phyloP scores from a whole-genome alignment of 768 basidiomycete genomes.

The Phylloporus scabripes region DNA sequence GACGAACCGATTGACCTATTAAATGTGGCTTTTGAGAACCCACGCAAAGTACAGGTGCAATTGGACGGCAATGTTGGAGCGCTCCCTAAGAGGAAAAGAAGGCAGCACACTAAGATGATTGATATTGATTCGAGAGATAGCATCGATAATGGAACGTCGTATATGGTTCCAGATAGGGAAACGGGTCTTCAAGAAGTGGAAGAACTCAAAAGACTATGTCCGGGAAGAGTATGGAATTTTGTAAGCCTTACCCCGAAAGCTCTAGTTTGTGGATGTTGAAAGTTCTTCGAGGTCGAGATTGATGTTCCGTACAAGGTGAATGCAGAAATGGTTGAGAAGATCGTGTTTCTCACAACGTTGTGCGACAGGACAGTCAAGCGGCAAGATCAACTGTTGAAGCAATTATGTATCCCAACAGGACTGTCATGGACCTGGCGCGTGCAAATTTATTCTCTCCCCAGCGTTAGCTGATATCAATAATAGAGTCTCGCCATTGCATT shows the following conservation, averaged over 20 bases:
- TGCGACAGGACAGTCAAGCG: conserved; percentile 57
- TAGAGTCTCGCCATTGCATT: conserved; percentile 90
- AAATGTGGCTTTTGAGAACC: conserved; percentile 95
- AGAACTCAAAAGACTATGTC: conserved; percentile 73
- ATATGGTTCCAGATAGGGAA: conserved; percentile 84
- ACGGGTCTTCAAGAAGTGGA: conserved; percentile 74
- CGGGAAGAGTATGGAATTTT: conserved; percentile 84
- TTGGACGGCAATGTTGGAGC: conserved; percentile 42
- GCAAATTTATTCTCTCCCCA: background rate
- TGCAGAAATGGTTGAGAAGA: background rate
- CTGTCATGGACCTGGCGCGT: conserved; percentile 88
- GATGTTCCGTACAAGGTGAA: conserved; percentile 75
- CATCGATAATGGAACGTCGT: conserved; percentile 30
- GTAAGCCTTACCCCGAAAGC: conserved; percentile 37
- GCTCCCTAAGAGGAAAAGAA: conserved; percentile 42
- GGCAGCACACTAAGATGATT: conserved; percentile 16
- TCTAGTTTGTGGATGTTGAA: background rate
- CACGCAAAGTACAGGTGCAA: conserved; percentile 60
- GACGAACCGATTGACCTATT: conserved; percentile 87
- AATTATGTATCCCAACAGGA: conserved; percentile 72
- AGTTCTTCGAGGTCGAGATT: conserved; percentile 62
- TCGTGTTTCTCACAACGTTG: conserved; percentile 4
- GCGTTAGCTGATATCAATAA: conserved; percentile 1
- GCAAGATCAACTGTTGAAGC: conserved; percentile 54
- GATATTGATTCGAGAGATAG: background rate